These are phyloP conservation scores for Bacterosira constricta DNA, from an alignment of 108 stramenopile species.

Conservation along the genomic window DNA sequence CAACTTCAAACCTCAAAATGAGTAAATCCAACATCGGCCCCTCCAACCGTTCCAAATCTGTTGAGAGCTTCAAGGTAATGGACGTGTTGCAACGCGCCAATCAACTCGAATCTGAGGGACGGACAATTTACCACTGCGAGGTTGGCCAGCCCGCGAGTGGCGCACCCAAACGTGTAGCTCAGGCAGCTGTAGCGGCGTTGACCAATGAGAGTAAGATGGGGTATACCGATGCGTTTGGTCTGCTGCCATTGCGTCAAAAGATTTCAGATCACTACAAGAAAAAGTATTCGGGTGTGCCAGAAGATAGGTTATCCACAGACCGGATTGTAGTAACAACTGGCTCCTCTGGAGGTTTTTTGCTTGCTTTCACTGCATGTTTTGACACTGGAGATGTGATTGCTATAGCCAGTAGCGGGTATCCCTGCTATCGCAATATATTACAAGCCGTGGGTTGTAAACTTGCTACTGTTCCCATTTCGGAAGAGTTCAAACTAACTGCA, in stretches of 20 bases:
- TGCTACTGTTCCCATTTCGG: slow-evolving; percentile 69
- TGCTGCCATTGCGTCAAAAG: slow-evolving; percentile 64
- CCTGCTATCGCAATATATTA: slow-evolving; percentile 94
- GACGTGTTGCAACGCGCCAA: slow-evolving; percentile 85
- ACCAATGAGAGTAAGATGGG: slow-evolving; percentile 54
- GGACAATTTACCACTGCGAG: slow-evolving; percentile 79
- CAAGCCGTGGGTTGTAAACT: slow-evolving; percentile 71
- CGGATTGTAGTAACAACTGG: slow-evolving; percentile 90
- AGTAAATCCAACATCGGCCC: neutral
- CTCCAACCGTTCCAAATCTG: slow-evolving; percentile 34
- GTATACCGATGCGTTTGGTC: slow-evolving; percentile 92
- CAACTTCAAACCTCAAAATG: neutral
- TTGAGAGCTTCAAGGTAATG: slow-evolving; percentile 91
- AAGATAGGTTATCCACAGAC: slow-evolving; percentile 33
- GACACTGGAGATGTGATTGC: slow-evolving; percentile 86
- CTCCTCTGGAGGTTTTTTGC: slow-evolving; percentile 84
- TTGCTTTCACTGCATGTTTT: slow-evolving; percentile 89
- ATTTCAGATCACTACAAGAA: slow-evolving; percentile 73
- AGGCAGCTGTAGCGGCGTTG: slow-evolving; percentile 72
- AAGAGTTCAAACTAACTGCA: slow-evolving; percentile 86
- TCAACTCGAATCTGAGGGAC: slow-evolving; percentile 65
- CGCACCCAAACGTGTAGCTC: slow-evolving; percentile 73
- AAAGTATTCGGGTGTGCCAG: slow-evolving; percentile 49
- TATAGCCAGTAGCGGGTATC: slow-evolving; percentile 86
- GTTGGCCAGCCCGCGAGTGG: slow-evolving; percentile 90